These are phyloP conservation scores for Chlamydomonas incerta DNA, from an alignment of 139 green algal species.

Conservation along the genomic window DNA sequence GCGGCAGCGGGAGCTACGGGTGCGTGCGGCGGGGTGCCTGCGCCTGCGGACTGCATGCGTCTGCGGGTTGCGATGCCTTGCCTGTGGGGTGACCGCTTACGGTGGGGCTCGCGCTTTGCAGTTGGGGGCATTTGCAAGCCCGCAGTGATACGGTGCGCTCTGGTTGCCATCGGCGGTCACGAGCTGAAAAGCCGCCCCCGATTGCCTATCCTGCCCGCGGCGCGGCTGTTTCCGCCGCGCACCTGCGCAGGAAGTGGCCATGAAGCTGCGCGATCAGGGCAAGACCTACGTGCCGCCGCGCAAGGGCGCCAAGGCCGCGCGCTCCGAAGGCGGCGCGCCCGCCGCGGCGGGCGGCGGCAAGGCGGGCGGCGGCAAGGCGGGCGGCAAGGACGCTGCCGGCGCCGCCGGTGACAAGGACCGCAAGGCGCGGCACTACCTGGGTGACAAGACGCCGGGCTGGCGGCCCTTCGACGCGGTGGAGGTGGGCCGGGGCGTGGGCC, in stretches of 20 bases:
- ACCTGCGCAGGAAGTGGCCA: conserved; percentile 37
- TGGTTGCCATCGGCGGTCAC: too few relatives aligned
- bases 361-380: not conserved
- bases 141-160: too few relatives aligned
- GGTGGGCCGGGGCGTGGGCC: too few relatives aligned
- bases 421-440: conserved; percentile 26
- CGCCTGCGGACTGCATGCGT: too few relatives aligned
- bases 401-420: not conserved
- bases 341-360: not conserved
- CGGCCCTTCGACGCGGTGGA: conserved; percentile 40
- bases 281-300: conserved; percentile 57
- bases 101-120: too few relatives aligned
- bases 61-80: too few relatives aligned
- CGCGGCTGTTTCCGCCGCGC: too few relatives aligned
- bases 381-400: not conserved
- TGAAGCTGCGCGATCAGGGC: conserved; percentile 58
- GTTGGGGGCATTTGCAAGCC: too few relatives aligned
- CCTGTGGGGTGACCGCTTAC: too few relatives aligned
- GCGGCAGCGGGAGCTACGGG: conserved; percentile 56
- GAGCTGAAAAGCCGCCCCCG: not conserved
- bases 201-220: too few relatives aligned
- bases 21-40: not conserved
- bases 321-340: not conserved
- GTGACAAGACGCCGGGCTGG: conserved; percentile 44
- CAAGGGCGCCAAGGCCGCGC: conserved; percentile 40